Conservation (phyloP, 768 basidiomycete species). For the Lactifluus volemus region DNA sequence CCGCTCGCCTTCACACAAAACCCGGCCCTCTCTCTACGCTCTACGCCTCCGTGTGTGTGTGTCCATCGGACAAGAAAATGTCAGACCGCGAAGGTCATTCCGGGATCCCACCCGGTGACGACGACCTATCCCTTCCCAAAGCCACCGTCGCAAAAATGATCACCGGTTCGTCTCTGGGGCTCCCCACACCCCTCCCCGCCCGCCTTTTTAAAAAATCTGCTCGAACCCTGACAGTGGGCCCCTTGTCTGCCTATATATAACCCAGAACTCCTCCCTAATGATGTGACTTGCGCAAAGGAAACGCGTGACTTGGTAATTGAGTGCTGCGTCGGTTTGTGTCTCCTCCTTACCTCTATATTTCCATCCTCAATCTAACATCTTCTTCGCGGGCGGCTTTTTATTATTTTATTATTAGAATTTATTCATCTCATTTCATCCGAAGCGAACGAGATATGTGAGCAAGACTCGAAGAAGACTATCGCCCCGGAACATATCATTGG, state of each 20-base stretch:
- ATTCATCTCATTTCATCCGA: constrained; percentile 96
- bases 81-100: constrained; percentile 83
- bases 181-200: neutral
- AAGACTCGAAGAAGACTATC: constrained; percentile 98
- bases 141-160: constrained; percentile 99
- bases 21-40: neutral
- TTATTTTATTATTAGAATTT: constrained; percentile 58
- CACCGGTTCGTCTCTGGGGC: constrained; percentile 44
- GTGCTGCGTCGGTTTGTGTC: constrained; percentile 91
- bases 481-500: constrained; percentile 93
- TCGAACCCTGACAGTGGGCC: constrained; percentile 6
- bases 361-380: constrained; percentile 1
- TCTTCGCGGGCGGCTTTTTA: neutral
- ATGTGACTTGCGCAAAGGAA: constrained; percentile 88
- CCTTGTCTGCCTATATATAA: neutral
- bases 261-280: constrained; percentile 80
- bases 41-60: neutral
- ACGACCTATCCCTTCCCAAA: constrained; percentile 91
- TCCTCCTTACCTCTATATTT: neutral
- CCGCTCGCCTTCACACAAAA: too few species aligned
- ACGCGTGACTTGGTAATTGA: constrained; percentile 95
- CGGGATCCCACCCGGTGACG: constrained; percentile 60
- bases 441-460: constrained; percentile 96
- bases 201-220: neutral
- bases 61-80: constrained; percentile 41